Evolutionary conservation across 2,329 filamentous ascomycete species (phyloP).

Genomic region (Talaromyces sp.): DNA sequence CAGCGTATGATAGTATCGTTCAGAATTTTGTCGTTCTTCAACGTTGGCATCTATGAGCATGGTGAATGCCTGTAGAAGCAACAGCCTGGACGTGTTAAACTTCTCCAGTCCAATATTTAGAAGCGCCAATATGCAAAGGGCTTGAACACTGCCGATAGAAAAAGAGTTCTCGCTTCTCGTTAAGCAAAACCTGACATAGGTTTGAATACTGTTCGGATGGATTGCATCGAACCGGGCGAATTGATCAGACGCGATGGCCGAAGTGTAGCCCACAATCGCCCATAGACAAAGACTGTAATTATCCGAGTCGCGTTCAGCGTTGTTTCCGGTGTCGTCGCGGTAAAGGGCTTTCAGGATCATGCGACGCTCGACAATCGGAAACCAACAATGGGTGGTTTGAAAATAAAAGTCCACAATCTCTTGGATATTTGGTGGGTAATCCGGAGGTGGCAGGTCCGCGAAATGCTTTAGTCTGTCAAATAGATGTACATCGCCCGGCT

Average conservation of each 20-base stretch:
- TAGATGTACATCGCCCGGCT: neutral
- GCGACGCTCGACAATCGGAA: slow-evolving; percentile 69
- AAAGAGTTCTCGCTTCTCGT: slow-evolving; percentile 38
- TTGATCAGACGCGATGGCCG: slow-evolving; percentile 24
- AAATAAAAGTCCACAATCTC: slow-evolving; percentile 69
- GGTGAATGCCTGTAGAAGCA: slow-evolving; percentile 63
- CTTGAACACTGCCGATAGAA: slow-evolving; percentile 54
- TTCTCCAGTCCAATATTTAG: slow-evolving; percentile 60
- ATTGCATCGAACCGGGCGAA: neutral
- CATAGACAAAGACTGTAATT: slow-evolving; percentile 42
- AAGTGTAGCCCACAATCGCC: slow-evolving; percentile 57
- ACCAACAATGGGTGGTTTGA: slow-evolving; percentile 71
- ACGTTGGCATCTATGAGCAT: slow-evolving; percentile 47
- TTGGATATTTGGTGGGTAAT: slow-evolving; percentile 50
- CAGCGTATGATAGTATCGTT: slow-evolving; percentile 25
- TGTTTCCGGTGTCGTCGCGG: slow-evolving; percentile 50
- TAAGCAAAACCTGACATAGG: slow-evolving; percentile 53
- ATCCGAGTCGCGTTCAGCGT: neutral
- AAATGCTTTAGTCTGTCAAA: slow-evolving; percentile 27
- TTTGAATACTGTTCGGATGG: slow-evolving; percentile 49
- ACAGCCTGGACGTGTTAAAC: slow-evolving; percentile 59
- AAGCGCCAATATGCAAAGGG: slow-evolving; percentile 58
- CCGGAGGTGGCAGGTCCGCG: slow-evolving; percentile 38
- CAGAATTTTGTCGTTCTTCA: slow-evolving; percentile 13
- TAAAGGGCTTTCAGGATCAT: slow-evolving; percentile 52